phyloP scores from a whole-genome alignment of 1,284 basidiomycete species.

The Ustilago sp. region DNA sequence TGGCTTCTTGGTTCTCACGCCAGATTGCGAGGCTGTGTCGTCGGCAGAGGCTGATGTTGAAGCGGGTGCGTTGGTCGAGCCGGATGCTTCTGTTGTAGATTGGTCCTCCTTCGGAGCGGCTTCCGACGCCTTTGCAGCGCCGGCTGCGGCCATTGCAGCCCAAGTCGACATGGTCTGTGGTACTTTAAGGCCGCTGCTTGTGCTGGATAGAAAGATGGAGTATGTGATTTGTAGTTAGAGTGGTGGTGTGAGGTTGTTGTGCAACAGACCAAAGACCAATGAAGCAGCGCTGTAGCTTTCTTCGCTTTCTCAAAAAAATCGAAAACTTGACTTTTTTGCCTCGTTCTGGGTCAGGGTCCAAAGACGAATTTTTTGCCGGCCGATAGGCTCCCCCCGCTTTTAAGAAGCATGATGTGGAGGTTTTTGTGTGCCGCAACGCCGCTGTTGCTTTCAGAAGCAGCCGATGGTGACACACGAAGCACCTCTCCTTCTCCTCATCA shows the following conservation, averaged over 20 bases:
- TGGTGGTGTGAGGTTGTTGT: not conserved
- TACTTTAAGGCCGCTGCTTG: not conserved
- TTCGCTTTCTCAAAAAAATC: conserved; percentile 15
- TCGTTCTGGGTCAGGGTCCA: conserved; percentile 24
- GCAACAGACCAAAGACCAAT: not conserved
- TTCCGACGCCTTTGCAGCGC: conserved; percentile 26
- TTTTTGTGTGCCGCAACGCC: not conserved
- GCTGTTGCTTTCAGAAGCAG: not conserved
- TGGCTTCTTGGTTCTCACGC: conserved; percentile 38
- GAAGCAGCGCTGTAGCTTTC: not conserved
- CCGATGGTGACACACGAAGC: not conserved
- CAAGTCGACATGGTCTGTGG: conserved; percentile 32
- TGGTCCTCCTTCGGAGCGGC: conserved; percentile 18
- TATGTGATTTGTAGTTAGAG: not conserved
- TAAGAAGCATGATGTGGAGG: conserved; percentile 19
- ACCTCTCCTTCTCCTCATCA: not conserved
- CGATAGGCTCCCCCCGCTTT: conserved; percentile 9
- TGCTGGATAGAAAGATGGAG: not conserved
- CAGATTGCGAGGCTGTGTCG: conserved; percentile 11
- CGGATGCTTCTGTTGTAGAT: conserved; percentile 7
- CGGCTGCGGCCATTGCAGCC: conserved; percentile 46
- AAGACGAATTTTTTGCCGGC: conserved; percentile 18
- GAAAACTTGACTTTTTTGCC: conserved; percentile 3
- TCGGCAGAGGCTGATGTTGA: conserved; percentile 21
- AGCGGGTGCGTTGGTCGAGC: conserved; percentile 16